Conservation (phyloP, 495 filamentous ascomycete genomes). For the Friedmanniomyces endolithicus region DNA sequence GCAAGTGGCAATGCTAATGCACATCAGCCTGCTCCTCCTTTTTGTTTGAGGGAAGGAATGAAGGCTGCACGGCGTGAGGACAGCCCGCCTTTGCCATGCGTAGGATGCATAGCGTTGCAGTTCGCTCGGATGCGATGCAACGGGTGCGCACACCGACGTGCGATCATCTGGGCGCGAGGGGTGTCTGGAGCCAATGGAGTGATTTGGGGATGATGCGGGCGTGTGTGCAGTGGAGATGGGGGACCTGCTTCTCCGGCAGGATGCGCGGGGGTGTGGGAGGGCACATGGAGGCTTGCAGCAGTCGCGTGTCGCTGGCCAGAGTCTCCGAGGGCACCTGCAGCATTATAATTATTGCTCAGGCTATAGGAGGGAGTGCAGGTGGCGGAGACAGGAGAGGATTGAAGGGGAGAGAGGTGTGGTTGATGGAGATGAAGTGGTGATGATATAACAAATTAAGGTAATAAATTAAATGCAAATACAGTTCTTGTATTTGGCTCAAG, state of each 20-base stretch:
- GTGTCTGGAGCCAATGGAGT: neutral
- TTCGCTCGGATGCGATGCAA: neutral
- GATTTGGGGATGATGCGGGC: neutral
- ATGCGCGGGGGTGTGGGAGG: neutral
- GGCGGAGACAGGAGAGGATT: too few relatives aligned
- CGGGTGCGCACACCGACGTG: neutral
- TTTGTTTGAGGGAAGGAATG: too few relatives aligned
- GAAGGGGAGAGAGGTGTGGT: neutral
- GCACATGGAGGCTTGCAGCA: neutral
- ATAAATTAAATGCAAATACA: neutral
- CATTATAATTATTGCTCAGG: too few relatives aligned
- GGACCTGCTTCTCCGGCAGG: too few relatives aligned
- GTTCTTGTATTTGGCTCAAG: neutral
- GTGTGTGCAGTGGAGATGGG: too few relatives aligned
- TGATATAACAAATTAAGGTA: neutral
- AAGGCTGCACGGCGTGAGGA: too few relatives aligned
- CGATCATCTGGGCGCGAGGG: neutral
- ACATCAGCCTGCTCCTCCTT: neutral
- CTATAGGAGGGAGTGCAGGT: too few relatives aligned
- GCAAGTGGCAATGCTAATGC: slow-evolving; percentile 2
- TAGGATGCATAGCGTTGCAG: neutral
- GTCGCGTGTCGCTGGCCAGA: neutral
- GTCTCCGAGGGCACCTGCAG: too few relatives aligned
- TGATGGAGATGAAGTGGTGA: too few relatives aligned
- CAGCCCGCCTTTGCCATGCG: neutral